Percentiles rank a stretch among this genome's conserved stretches.
Evolutionary conservation across 1,284 basidiomycete species (phyloP).

Genomic region (Tilletia caries): DNA sequence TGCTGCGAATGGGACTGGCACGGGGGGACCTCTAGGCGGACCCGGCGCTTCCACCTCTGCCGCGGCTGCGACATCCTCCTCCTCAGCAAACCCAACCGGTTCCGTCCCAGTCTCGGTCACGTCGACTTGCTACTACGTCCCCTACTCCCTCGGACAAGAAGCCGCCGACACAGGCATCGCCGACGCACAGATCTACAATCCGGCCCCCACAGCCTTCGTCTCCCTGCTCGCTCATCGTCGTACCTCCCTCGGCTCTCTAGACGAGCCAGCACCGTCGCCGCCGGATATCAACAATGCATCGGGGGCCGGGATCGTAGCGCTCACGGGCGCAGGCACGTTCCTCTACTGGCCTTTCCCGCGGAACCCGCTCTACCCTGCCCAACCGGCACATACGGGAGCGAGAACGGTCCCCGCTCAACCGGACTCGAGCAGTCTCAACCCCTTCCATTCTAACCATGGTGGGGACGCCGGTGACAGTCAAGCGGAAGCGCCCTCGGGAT

Average conservation of each 20-base stretch:
- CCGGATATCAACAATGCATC: constrained; percentile 54
- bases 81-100: background rate
- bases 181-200: constrained; percentile 66
- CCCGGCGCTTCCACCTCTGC: constrained; percentile 14
- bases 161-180: constrained; percentile 77
- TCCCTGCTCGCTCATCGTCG: background rate
- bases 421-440: background rate
- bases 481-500: background rate
- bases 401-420: background rate
- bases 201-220: background rate
- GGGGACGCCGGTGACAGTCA: background rate
- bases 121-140: constrained; percentile 71
- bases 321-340: constrained; percentile 72
- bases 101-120: constrained; percentile 30
- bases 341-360: constrained; percentile 66
- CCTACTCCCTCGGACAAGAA: constrained; percentile 78
- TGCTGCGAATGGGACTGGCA: background rate
- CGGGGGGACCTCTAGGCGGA: constrained; percentile 7
- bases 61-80: background rate
- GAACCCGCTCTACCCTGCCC: background rate
- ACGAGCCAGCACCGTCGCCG: background rate
- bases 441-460: background rate
- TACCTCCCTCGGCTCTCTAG: background rate
- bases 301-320: constrained; percentile 77
- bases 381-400: background rate